Conservation (phyloP, 768 basidiomycete genomes). For the Lactifluus piperatus region DNA sequence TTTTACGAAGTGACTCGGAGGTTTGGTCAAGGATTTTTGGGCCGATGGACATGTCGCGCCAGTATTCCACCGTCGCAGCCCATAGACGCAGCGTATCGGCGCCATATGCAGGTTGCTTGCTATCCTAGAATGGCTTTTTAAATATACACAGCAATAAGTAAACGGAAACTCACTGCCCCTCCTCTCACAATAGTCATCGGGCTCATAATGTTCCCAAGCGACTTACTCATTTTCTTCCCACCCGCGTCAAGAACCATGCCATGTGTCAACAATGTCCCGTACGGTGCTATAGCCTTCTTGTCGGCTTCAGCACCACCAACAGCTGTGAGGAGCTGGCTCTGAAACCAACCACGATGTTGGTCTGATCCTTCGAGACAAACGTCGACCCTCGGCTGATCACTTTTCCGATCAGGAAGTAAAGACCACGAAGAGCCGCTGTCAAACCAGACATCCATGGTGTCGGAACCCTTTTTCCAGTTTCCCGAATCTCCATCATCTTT, state of each 20-base stretch:
- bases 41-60: conserved; percentile 82
- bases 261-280: conserved; percentile 80
- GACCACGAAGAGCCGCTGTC: conserved; percentile 96
- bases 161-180: conserved; percentile 44
- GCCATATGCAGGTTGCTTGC: conserved; percentile 72
- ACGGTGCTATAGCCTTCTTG: conserved; percentile 41
- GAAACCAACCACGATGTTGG: conserved; percentile 99
- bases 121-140: conserved; percentile 38
- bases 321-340: conserved; percentile 84
- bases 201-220: conserved; percentile 82
- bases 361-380: conserved; percentile 93
- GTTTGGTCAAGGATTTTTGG: conserved; percentile 66
- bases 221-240: conserved; percentile 98
- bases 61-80: conserved; percentile 87
- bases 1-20: conserved; percentile 68
- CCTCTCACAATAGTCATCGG: conserved; percentile 77
- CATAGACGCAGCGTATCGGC: conserved; percentile 83
- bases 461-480: conserved; percentile 68
- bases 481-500: conserved; percentile 23
- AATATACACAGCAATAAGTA: background rate
- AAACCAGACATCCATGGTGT: conserved; percentile 99
- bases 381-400: conserved; percentile 47
- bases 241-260: conserved; percentile 91
- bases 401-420: conserved; percentile 43
- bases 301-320: conserved; percentile 40